phyloP scores from a whole-genome alignment of 2,329 filamentous ascomycete genomes.

The Alternaria gaisen region DNA sequence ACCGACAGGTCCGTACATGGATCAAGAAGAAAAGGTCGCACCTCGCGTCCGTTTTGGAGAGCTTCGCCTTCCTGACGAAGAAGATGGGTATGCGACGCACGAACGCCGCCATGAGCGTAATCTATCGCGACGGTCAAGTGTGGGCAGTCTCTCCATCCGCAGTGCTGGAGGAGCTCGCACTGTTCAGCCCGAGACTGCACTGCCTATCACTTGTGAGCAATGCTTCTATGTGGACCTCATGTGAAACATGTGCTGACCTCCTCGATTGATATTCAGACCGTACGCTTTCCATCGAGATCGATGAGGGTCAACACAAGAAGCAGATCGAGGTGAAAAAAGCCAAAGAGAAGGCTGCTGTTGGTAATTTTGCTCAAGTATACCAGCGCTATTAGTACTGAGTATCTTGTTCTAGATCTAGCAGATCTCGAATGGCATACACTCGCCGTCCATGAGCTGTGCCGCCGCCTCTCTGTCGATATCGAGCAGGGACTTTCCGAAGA shows the following conservation, averaged over 20 bases:
- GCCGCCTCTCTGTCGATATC: conserved; percentile 66
- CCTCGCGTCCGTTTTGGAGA: conserved; percentile 33
- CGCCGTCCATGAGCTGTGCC: conserved; percentile 65
- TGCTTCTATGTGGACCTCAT: neutral
- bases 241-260: neutral
- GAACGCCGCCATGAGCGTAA: conserved; percentile 34
- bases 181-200: conserved; percentile 54
- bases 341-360: conserved; percentile 47
- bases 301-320: conserved; percentile 41
- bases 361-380: conserved; percentile 21
- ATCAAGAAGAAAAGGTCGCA: conserved; percentile 35
- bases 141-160: conserved; percentile 46
- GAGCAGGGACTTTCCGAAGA: conserved; percentile 67
- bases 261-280: conserved; percentile 31
- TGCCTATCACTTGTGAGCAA: conserved; percentile 51
- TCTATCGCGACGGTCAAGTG: conserved; percentile 49
- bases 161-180: conserved; percentile 44
- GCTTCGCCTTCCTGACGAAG: conserved; percentile 41
- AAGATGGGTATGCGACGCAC: conserved; percentile 41
- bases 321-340: conserved; percentile 42
- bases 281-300: conserved; percentile 57
- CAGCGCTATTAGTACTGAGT: conserved; percentile 23
- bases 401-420: conserved; percentile 46
- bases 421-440: conserved; percentile 74
- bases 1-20: conserved; percentile 28